Conservation (phyloP, 176 grass and related monocot species). For the Zoysia japonica region DNA sequence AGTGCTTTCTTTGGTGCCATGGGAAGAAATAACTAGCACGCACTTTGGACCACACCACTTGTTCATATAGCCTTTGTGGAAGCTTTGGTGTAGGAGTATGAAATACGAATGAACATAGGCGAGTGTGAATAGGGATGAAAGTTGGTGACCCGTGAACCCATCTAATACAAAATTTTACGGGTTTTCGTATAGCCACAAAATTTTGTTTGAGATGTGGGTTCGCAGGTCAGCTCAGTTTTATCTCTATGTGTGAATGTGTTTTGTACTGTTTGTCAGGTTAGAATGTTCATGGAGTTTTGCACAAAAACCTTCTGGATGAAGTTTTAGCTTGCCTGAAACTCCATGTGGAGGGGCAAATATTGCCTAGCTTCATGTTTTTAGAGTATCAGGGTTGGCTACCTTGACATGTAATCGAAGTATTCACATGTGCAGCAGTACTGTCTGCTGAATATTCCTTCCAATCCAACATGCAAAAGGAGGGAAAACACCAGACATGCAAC, state of each 20-base stretch:
- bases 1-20: background rate
- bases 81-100: too few relatives aligned
- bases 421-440: background rate
- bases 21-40: background rate
- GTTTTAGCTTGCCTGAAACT: constrained; percentile 6
- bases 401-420: too few relatives aligned
- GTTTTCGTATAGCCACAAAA: too few relatives aligned
- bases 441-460: background rate
- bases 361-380: background rate
- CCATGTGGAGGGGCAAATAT: background rate
- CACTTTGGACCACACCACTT: constrained; percentile 9
- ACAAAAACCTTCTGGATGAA: background rate
- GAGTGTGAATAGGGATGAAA: too few relatives aligned
- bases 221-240: too few relatives aligned
- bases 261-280: background rate
- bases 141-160: too few relatives aligned
- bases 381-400: background rate
- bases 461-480: background rate
- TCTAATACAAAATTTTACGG: too few relatives aligned
- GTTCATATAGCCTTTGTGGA: too few relatives aligned
- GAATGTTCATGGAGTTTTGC: too few relatives aligned
- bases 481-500: background rate
- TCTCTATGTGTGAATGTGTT: background rate
- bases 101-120: too few relatives aligned
- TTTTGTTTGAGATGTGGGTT: too few relatives aligned